Evolutionary conservation across 306 rosid genomes (phyloP).

Genomic region (Canavalia ensiformis): DNA sequence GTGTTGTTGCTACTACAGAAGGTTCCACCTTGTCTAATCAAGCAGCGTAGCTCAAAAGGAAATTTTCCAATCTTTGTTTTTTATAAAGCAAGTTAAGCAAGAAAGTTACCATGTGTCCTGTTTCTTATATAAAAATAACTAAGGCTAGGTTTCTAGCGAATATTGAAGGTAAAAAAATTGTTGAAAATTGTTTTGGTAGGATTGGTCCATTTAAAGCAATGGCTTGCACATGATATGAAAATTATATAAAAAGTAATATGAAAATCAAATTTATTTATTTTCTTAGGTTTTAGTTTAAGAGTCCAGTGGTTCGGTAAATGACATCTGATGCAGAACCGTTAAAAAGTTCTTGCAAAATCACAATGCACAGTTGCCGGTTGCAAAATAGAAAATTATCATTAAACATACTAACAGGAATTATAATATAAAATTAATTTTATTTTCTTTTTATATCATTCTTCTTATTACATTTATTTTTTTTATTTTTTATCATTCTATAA

Average conservation of each 20-base stretch:
- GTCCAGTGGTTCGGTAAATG: not conserved
- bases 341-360: not conserved
- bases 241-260: too few species aligned
- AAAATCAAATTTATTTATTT: too few species aligned
- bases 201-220: not conserved
- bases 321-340: not conserved
- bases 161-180: not conserved
- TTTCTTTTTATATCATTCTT: not conserved
- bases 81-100: conserved; percentile 9
- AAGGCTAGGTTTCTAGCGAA: not conserved
- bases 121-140: not conserved
- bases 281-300: not conserved
- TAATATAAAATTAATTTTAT: too few species aligned
- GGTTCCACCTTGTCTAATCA: conserved; percentile 25
- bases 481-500: too few species aligned
- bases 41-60: conserved; percentile 11
- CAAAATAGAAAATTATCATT: not conserved
- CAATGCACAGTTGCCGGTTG: not conserved
- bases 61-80: not conserved
- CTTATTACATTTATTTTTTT: too few species aligned
- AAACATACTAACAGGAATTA: too few species aligned
- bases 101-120: not conserved
- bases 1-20: not conserved
- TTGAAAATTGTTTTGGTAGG: not conserved
- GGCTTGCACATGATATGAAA: not conserved